Evolutionary conservation across 257 asterid species (phyloP).

Genomic region (Paraleonurus japonicus): DNA sequence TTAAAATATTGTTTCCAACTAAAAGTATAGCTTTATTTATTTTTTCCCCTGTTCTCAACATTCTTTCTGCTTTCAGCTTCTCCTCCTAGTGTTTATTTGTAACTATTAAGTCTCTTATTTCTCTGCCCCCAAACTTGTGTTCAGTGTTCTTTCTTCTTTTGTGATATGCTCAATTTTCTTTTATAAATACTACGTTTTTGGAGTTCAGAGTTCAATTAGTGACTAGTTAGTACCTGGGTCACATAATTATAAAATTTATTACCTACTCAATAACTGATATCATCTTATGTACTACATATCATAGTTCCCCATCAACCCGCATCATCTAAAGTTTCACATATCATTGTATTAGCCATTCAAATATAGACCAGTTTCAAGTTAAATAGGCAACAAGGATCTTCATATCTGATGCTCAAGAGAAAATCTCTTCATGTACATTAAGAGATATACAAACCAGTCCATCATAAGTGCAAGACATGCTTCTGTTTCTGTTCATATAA

Average conservation of each 20-base stretch:
- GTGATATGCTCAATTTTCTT: not conserved
- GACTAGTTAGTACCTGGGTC: not conserved
- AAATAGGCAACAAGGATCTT: not conserved
- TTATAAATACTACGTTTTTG: not conserved
- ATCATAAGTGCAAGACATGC: not conserved
- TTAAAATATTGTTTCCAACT: too few species aligned
- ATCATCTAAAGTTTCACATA: not conserved
- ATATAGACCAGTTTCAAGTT: not conserved
- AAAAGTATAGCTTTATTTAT: too few species aligned
- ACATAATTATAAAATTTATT: not conserved
- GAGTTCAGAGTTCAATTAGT: not conserved
- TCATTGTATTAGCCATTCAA: too few species aligned
- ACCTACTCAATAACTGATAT: not conserved
- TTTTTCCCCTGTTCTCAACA: too few species aligned
- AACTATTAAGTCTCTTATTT: not conserved
- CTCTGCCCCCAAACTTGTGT: not conserved
- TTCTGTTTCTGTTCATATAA: not conserved
- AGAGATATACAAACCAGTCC: slow-evolving; percentile 7
- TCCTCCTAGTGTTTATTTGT: not conserved
- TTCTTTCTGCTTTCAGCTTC: not conserved
- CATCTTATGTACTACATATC: not conserved
- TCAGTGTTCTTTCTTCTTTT: not conserved
- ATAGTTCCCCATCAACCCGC: not conserved
- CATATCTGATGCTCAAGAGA: not conserved
- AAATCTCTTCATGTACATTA: not conserved